Evolutionary conservation across 1,139 yeast species (phyloP), one percentile per base, ranked within the genome.

Genomic region (Taphrina flavorubra): DNA sequence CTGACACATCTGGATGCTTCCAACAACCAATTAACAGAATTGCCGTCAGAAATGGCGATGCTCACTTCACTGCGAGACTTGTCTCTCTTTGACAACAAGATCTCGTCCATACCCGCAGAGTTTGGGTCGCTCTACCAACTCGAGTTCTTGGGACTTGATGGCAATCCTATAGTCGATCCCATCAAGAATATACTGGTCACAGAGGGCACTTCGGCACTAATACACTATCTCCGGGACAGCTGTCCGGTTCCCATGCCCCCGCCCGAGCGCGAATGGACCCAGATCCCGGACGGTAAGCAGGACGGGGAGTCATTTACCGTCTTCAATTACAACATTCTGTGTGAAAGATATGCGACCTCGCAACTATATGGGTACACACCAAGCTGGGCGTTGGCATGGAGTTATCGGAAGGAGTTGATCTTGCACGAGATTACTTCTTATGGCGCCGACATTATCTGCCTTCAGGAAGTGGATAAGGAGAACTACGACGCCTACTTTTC

Each of bases 301-400:
- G 68, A 79, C 72, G 77, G 79, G 71, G 74, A 79, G 56, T 65
- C 71, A 16, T 92, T 94, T 77, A 89, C 97, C 0, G 81, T 92
- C 68, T 83, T 91, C 83, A 87, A 92, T 61, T 94, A 92, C 81
- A 94, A 94, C 78, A 90, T 96, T 2, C 82, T 94, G 76, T 94
- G 99, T 79, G 98, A 94, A 77, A 96, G 89, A 77, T 92, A 92
- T 80, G 98, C 98, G 3, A 92, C 97, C 10, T 85, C 95, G 25
- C 89, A 87, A 77, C 84, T 92, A 89, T 95, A 90, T 78, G 92
- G 90, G 75, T 94, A 90, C 77, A 92, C 98, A 1, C 98, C 98
- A 40, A 87, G 96, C 1, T 94, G 99, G 99, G 99, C 98, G 6
- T 83, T 94, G 72, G 86, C 87, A 68, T 92, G 98, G 98, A 89